A percentile compares a stretch with the other conserved stretches of the same genome.
phyloP scores from a whole-genome alignment of 2,329 filamentous ascomycete species.

The Colletotrichum kahawae region DNA sequence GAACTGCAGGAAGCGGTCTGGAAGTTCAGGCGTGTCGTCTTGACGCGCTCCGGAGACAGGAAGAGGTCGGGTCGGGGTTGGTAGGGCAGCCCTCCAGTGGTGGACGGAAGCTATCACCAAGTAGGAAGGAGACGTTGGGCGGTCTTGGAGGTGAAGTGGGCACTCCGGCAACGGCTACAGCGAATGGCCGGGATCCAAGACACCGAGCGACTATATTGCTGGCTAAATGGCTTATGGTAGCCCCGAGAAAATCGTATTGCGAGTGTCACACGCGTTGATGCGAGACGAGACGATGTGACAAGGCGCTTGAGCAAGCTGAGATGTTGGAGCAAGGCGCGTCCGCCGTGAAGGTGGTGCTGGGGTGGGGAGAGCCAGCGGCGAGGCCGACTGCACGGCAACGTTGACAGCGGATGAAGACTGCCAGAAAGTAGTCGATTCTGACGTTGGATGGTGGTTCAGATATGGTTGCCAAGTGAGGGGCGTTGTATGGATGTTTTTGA shows the following conservation, averaged over 20 bases:
- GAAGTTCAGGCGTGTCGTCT: neutral
- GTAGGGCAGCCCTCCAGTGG: constrained; percentile 2
- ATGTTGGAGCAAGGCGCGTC: neutral
- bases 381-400: neutral
- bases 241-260: neutral
- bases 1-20: neutral
- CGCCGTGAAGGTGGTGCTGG: neutral
- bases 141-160: neutral
- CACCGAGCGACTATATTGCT: neutral
- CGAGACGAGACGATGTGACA: neutral
- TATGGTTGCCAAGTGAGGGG: neutral
- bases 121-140: constrained; percentile 21
- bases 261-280: neutral
- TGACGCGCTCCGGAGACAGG: neutral
- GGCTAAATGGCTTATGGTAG: neutral
- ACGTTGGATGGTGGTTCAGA: neutral
- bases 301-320: neutral
- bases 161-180: constrained; percentile 3
- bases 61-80: neutral
- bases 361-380: neutral
- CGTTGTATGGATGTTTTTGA: neutral
- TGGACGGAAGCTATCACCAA: constrained; percentile 17
- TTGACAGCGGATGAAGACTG: neutral
- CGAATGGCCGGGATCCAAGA: neutral
- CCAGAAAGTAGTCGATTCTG: neutral